Percentiles rank a stretch among this genome's conserved stretches.
These are phyloP conservation scores for Aspergillus ibericus DNA, from an alignment of 2,329 filamentous ascomycete species.

Conservation along the genomic window DNA sequence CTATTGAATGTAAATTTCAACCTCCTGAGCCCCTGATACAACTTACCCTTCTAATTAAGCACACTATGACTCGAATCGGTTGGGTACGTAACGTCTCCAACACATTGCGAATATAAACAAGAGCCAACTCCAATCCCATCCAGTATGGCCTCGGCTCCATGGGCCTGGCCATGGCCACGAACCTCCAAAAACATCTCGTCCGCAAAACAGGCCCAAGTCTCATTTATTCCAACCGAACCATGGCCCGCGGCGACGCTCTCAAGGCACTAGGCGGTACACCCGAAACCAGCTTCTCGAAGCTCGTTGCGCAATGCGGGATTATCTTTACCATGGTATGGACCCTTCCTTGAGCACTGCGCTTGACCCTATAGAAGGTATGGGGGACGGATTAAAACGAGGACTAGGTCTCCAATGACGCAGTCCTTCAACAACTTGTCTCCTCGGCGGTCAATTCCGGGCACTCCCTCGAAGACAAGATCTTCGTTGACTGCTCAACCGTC, in stretches of 20 bases:
- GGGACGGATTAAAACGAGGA: constrained; percentile 10
- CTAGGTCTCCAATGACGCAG: constrained; percentile 44
- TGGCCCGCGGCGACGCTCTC: constrained; percentile 40
- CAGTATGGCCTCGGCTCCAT: constrained; percentile 48
- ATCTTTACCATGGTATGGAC: constrained; percentile 41
- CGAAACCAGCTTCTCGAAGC: constrained; percentile 33
- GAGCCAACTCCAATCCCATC: not conserved
- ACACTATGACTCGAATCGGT: constrained; percentile 36
- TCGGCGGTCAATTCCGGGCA: constrained; percentile 26
- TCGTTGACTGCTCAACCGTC: constrained; percentile 84
- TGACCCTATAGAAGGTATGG: not conserved
- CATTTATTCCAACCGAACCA: constrained; percentile 44
- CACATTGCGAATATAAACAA: too few species aligned
- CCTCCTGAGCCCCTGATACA: not conserved
- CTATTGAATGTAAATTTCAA: not conserved
- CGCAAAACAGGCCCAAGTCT: constrained; percentile 33
- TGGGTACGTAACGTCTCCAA: constrained; percentile 29
- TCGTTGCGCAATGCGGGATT: constrained; percentile 39
- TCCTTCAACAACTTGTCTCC: constrained; percentile 34
- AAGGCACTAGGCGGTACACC: constrained; percentile 37
- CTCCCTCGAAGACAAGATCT: constrained; percentile 67
- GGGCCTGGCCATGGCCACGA: constrained; percentile 47
- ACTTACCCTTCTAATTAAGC: not conserved
- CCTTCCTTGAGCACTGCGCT: not conserved
- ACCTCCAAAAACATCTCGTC: constrained; percentile 43